A percentile compares a stretch with the other conserved stretches of the same genome.
These are phyloP conservation scores for Hypericum androsaemum DNA, from an alignment of 345 rosid species.

Conservation along the genomic window DNA sequence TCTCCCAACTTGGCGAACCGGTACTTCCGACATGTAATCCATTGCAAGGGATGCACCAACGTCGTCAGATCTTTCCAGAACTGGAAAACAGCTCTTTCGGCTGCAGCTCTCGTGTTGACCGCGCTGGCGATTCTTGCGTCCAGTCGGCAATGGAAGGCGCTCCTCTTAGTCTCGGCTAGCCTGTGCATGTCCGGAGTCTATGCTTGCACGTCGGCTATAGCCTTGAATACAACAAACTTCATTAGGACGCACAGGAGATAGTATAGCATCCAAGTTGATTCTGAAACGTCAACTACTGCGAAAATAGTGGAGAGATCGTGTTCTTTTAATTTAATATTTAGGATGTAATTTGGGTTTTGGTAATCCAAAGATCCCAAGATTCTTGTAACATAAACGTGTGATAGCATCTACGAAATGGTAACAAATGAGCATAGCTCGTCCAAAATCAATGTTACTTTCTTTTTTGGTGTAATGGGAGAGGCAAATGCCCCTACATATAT, in stretches of 20 bases:
- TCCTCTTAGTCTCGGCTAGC: constrained; percentile 42
- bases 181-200: constrained; percentile 52
- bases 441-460: too few relatives aligned
- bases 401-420: too few relatives aligned
- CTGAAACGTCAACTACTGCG: too few relatives aligned
- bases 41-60: constrained; percentile 70
- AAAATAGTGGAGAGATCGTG: too few relatives aligned
- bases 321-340: too few relatives aligned
- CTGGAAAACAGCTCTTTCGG: constrained; percentile 56
- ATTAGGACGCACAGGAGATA: constrained; percentile 76
- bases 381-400: too few relatives aligned
- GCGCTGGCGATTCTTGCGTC: constrained; percentile 59
- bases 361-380: too few relatives aligned
- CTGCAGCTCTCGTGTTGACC: constrained; percentile 31
- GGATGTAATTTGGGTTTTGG: too few relatives aligned
- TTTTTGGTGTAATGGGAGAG: too few relatives aligned
- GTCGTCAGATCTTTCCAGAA: constrained; percentile 42
- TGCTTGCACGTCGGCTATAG: constrained; percentile 47
- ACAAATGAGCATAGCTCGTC: too few relatives aligned
- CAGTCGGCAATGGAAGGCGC: constrained; percentile 64
- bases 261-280: background rate
- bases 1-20: constrained; percentile 75
- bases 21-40: constrained; percentile 78
- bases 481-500: too few relatives aligned
- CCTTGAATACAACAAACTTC: constrained; percentile 79